Base-by-base conservation (phyloP, 805 yeast genomes). In the Ascoidea rubescens region DNA sequence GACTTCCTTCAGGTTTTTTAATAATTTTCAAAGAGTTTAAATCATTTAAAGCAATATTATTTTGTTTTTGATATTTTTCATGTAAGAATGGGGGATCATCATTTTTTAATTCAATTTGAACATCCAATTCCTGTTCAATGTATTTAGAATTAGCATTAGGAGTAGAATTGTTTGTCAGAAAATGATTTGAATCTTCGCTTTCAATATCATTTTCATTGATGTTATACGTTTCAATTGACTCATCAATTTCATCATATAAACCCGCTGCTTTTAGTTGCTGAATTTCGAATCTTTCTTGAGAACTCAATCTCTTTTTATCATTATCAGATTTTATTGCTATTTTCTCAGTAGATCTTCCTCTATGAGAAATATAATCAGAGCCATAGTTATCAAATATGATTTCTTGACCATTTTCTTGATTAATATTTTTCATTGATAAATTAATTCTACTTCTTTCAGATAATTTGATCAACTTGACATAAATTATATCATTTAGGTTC, bases 251-350 rank as follows among this genome's bases (percentile, higher is more conserved):
- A 5, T 80, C 71, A 0, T 80, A 77, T 0, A 78, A 90, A 2
- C 95, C 95, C 5, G 91, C 78, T 0, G 91, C 82, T 31, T 84
- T 85, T 48, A 90, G 67, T 62, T 90, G 96, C 42, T 85, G 72
- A 50, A 87, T 73, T 62, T 91, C 97, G 96, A 96, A 90, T 52
- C 88, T 67, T 65, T 90, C 98, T 0, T 95, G 95, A 0, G 95
- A 84, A 0, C 95, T 83, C 43, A 83, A 64, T 51, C 86, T 72
- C 55, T 72, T 67, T 55, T 65, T 69, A 28, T 52, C 46, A 30
- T 8, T 5, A 53, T 56, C 10, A 57, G 58, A 7, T 45, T 46
- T 45, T 48, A 59, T 48, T 45, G 59, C 59, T 14, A 59, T 33
- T 12, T 42, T 31, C 49, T 50, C 12, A 61, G 56, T 51, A 56